Percentiles rank a stretch among this genome's conserved stretches.
These are phyloP conservation scores for Taphrina wiesneri DNA, from an alignment of 1,139 yeast genomes.

Conservation along the genomic window DNA sequence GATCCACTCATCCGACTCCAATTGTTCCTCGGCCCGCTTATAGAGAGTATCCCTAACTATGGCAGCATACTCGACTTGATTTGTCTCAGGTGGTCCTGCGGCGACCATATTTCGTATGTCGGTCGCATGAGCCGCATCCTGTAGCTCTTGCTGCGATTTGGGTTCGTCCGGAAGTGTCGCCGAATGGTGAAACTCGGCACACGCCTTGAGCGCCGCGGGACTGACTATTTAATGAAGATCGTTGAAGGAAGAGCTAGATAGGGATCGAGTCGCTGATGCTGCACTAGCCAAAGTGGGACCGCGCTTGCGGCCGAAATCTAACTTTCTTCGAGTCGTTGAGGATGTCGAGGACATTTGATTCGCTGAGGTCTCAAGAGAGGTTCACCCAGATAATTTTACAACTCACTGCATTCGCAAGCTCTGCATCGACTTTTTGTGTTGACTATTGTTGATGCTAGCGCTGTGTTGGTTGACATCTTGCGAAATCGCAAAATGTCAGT, in stretches of 20 bases:
- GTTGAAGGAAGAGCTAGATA: background rate
- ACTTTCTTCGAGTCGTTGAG: background rate
- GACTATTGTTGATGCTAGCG: background rate
- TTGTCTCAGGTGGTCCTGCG: background rate
- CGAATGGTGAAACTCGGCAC: background rate
- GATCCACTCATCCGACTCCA: slow-evolving; percentile 17
- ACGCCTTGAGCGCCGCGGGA: background rate
- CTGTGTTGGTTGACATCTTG: too few species aligned
- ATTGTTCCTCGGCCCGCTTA: background rate
- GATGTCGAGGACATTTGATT: background rate
- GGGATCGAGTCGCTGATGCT: background rate
- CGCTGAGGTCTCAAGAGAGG: background rate
- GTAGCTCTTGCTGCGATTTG: background rate
- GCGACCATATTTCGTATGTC: slow-evolving; percentile 5
- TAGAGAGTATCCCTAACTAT: background rate
- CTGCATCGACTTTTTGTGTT: background rate
- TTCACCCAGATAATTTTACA: background rate
- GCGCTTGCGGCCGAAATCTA: slow-evolving; percentile 7
- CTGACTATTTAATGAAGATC: background rate
- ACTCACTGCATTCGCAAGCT: background rate
- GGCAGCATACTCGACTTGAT: slow-evolving; percentile 3
- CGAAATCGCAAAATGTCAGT: background rate
- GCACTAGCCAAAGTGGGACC: slow-evolving; percentile 6
- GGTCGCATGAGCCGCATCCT: background rate
- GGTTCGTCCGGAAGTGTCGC: background rate